Evolutionary conservation across 805 yeast genomes (phyloP), one percentile per base, ranked within the genome.

Genomic region (Candida ponderosae): DNA sequence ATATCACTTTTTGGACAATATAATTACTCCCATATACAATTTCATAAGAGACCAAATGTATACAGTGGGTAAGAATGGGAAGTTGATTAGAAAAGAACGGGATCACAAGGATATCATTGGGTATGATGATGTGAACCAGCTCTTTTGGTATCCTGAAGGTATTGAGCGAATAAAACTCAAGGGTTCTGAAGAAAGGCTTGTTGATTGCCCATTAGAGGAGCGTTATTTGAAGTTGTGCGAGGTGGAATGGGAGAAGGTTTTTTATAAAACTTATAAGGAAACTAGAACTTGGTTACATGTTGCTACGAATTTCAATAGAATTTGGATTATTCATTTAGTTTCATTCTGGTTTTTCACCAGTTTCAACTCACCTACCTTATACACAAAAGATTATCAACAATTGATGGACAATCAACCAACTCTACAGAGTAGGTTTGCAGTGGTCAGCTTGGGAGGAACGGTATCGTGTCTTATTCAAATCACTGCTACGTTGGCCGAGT

Each of bases 51-150:
- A 67, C 40, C 81, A 77, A 49, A 60, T 73, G 13, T 81, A 70
- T 45, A 62, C 56, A 18, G 49, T 56, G 3, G 61, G 81, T 79
- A 47, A 51, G 2, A 62, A 59, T 10, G 79, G 73, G 0, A 55
- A 54, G 18, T 64, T 64, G 47, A 57, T 63, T 19, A 66, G 66
- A 27, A 62, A 63, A 4, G 80, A 76, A 38, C 70, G 67, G 39
- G 90, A 83, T 50, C 90, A 87, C 53, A 67, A 73, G 17, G 65
- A 70, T 32, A 74, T 77, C 7, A 79, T 87, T 41, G 96, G 96
- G 0, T 87, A 87, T 56, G 96, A 87, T 60, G 96, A 87, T 57
- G 74, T 86, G 54, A 87, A 87, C 54, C 96, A 87, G 50, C 62
- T 82, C 15, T 87, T 87, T 53, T 87, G 96, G 96, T 81, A 82